phyloP scores from a whole-genome alignment of 2,329 filamentous ascomycete genomes.

The Apiospora malaysiana region DNA sequence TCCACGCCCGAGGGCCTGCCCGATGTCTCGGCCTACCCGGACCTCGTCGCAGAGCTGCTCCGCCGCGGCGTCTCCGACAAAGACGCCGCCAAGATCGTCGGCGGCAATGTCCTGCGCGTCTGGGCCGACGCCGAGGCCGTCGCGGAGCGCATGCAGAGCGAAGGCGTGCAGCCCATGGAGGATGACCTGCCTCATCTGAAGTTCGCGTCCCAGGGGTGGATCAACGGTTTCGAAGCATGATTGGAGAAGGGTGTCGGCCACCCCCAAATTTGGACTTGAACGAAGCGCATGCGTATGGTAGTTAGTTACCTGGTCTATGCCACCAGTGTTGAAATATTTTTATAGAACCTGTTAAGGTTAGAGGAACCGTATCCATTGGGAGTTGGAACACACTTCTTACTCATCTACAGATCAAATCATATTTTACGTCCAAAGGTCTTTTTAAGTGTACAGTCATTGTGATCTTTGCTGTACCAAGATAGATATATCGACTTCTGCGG shows the following conservation, averaged over 20 bases:
- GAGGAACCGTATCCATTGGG: neutral
- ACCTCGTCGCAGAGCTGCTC: slow-evolving; percentile 77
- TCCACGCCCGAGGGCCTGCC: slow-evolving; percentile 75
- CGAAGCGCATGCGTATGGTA: neutral
- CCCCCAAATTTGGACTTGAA: neutral
- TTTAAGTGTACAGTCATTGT: neutral
- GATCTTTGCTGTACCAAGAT: neutral
- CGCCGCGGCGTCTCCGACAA: slow-evolving; percentile 74
- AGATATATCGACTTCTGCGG: neutral
- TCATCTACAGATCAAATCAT: no score
- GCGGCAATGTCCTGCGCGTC: slow-evolving; percentile 82
- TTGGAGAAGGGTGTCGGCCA: neutral
- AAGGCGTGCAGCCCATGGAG: slow-evolving; percentile 58
- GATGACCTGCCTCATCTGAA: slow-evolving; percentile 46
- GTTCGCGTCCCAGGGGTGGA: slow-evolving; percentile 14
- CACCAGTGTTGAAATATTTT: neutral
- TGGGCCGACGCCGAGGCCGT: slow-evolving; percentile 81
- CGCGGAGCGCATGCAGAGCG: slow-evolving; percentile 67
- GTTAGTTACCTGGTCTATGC: neutral
- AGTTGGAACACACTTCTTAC: neutral
- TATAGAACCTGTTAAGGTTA: neutral
- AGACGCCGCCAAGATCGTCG: slow-evolving; percentile 77
- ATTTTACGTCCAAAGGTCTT: neutral
- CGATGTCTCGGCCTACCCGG: slow-evolving; percentile 84
- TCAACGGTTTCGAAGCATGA: slow-evolving; percentile 15